Percentiles rank a stretch among this genome's conserved stretches.
Conservation (phyloP, 495 filamentous ascomycete species). For the Aspergillus kassunensis region DNA sequence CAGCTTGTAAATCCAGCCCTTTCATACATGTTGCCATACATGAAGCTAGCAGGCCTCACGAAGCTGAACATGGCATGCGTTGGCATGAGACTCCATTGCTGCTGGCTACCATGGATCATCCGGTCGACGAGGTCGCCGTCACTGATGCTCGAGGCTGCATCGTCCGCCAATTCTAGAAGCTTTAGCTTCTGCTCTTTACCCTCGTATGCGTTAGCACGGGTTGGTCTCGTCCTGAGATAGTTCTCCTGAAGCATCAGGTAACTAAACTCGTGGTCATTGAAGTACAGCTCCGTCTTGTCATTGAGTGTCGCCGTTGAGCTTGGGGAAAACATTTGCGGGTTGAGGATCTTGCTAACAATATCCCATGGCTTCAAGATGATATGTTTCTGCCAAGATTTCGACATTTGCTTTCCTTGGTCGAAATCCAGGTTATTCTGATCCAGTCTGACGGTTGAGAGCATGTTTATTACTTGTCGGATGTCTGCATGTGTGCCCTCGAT, state of each 20-base stretch:
- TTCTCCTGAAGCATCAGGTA: conserved; percentile 98
- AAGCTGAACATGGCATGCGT: conserved; percentile 96
- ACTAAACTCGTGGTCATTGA: conserved; percentile 98
- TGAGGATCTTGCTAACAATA: conserved; percentile 88
- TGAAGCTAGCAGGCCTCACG: conserved; percentile 83
- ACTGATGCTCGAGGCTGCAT: conserved; percentile 90
- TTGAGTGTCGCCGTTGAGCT: conserved; percentile 81
- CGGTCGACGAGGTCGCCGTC: conserved; percentile 95
- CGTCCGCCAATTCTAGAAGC: conserved; percentile 73
- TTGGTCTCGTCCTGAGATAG: conserved; percentile 79
- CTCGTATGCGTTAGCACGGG: conserved; percentile 50
- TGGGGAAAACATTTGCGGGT: conserved; percentile 76
- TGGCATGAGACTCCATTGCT: conserved; percentile 98
- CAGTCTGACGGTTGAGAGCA: conserved; percentile 89
- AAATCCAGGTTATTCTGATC: conserved; percentile 76
- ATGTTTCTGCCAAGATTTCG: conserved; percentile 97
- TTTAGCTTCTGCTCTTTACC: conserved; percentile 72
- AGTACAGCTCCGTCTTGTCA: conserved; percentile 98
- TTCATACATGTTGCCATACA: conserved; percentile 67
- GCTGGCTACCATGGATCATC: conserved; percentile 97
- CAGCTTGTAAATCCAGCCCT: conserved; percentile 73
- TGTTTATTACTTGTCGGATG: conserved; percentile 98
- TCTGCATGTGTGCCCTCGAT: conserved; percentile 94
- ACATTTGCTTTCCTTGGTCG: conserved; percentile 83
- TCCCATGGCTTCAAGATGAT: conserved; percentile 97